Evolutionary conservation across 768 basidiomycete species (phyloP).

Genomic region (Lactifluus volemus): DNA sequence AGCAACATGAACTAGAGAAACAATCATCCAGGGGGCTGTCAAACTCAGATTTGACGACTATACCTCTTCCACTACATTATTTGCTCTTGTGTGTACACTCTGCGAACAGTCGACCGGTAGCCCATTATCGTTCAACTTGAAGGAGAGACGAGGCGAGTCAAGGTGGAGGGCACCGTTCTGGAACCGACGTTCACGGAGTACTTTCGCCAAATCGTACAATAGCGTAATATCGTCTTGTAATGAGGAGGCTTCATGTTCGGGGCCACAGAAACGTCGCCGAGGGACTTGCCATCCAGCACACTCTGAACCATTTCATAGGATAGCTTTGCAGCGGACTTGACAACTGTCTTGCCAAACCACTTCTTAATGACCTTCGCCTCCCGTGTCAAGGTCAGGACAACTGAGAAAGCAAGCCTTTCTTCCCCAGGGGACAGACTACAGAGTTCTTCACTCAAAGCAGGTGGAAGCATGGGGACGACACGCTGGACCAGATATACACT

Average conservation of each 20-base stretch:
- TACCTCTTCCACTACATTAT: conserved; percentile 86
- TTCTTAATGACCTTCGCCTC: conserved; percentile 80
- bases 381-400: conserved; percentile 74
- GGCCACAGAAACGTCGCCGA: conserved; percentile 46
- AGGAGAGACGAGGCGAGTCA: conserved; percentile 60
- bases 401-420: conserved; percentile 88
- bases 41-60: background rate
- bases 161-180: conserved; percentile 73
- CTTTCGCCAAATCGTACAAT: conserved; percentile 60
- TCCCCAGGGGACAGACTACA: conserved; percentile 85
- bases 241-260: conserved; percentile 49
- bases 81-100: conserved; percentile 58
- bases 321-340: conserved; percentile 83
- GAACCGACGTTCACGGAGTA: conserved; percentile 63
- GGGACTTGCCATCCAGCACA: conserved; percentile 63
- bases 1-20: conserved; percentile 80
- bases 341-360: conserved; percentile 89
- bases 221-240: conserved; percentile 70
- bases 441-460: conserved; percentile 82
- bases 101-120: conserved; percentile 72
- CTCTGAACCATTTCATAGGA: conserved; percentile 76
- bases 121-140: conserved; percentile 72
- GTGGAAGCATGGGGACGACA: conserved; percentile 94
- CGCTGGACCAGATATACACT: conserved; percentile 96
- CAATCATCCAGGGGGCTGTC: background rate